phyloP scores from a whole-genome alignment of 1,284 basidiomycete genomes.

The Malassezia slooffiae region DNA sequence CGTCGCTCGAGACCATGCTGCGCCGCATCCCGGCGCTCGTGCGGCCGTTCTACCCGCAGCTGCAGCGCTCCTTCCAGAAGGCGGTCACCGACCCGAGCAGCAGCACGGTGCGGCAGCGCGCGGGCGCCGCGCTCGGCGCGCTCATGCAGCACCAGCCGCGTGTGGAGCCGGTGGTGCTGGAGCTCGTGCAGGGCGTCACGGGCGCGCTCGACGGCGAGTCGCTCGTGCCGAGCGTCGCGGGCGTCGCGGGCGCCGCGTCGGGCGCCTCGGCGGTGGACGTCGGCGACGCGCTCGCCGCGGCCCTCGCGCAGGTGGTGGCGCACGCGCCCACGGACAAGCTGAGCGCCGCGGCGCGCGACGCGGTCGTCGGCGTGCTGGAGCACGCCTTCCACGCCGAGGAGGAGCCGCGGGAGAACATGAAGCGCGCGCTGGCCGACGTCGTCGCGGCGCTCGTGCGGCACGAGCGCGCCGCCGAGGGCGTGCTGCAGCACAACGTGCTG shows the following conservation, averaged over 20 bases:
- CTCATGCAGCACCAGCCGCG: constrained; percentile 62
- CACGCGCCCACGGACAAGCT: constrained; percentile 62
- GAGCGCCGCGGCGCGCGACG: constrained; percentile 62
- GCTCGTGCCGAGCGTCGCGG: constrained; percentile 13
- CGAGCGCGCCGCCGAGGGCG: constrained; percentile 58
- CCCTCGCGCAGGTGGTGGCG: constrained; percentile 65
- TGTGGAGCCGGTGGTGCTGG: constrained; percentile 64
- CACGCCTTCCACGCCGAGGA: constrained; percentile 58
- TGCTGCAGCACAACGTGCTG: constrained; percentile 56
- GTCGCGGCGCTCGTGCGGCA: constrained; percentile 57
- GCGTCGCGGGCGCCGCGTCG: no score
- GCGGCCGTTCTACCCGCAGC: constrained; percentile 94
- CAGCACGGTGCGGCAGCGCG: constrained; percentile 66
- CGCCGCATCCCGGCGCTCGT: constrained; percentile 69
- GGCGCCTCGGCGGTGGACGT: constrained; percentile 18
- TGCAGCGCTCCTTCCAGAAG: constrained; percentile 94
- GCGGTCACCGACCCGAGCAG: constrained; percentile 72
- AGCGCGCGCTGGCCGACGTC: constrained; percentile 59
- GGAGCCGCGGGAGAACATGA: constrained; percentile 16
- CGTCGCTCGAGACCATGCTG: constrained; percentile 37
- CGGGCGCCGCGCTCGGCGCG: constrained; percentile 73
- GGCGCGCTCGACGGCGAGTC: constrained; percentile 54
- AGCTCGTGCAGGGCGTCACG: constrained; percentile 54
- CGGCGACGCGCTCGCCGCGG: constrained; percentile 61
- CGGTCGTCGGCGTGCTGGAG: constrained; percentile 62